Percentiles rank a stretch among this genome's conserved stretches.
Evolutionary conservation across 306 rosid genomes (phyloP).

Genomic region (cucumber (Cucumis sativus)): DNA sequence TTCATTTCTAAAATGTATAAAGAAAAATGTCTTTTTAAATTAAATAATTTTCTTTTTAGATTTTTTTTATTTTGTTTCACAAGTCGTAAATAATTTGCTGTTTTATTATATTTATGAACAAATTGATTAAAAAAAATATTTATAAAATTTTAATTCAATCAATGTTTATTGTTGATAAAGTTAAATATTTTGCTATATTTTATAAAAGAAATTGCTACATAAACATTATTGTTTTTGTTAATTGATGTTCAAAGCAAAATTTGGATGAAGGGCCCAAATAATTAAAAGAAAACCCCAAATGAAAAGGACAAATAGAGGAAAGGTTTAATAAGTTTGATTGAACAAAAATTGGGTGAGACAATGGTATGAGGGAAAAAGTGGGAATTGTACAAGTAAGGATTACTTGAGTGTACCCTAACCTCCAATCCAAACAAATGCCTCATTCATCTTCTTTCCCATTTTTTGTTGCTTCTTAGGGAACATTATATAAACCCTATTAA

Average conservation of each 20-base stretch:
- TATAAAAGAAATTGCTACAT: no score
- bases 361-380: background rate
- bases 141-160: no score
- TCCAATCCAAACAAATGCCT: constrained; percentile 8
- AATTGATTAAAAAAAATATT: no score
- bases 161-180: no score
- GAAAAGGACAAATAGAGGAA: background rate
- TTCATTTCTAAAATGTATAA: no score
- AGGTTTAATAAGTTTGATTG: background rate
- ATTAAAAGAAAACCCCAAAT: background rate
- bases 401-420: constrained; percentile 10
- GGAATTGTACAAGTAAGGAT: constrained; percentile 5
- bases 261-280: background rate
- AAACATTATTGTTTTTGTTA: no score
- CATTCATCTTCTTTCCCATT: background rate
- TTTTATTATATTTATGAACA: no score
- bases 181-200: no score
- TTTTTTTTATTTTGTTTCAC: no score
- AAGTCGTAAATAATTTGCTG: no score
- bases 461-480: background rate
- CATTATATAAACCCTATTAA: background rate
- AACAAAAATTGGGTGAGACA: background rate
- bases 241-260: background rate
- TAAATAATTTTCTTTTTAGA: no score
- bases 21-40: no score